Evolutionary conservation across 2,329 filamentous ascomycete species (phyloP).

Genomic region (Neonectria ditissima): DNA sequence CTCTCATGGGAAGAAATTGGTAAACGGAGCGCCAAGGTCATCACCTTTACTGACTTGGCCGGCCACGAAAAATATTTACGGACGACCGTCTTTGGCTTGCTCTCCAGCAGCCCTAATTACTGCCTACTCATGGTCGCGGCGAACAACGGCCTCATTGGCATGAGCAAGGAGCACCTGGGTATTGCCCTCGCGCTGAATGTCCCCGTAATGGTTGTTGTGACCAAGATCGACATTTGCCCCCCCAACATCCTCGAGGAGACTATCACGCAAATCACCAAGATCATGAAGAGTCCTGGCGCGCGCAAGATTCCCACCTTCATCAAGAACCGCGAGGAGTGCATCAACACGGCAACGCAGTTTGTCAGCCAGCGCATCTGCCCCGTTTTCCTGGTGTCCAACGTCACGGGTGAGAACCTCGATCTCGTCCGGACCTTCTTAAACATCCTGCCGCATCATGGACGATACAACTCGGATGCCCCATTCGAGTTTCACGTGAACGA

Average conservation of each 20-base stretch:
- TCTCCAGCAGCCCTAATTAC: conserved; percentile 97
- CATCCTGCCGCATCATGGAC: conserved; percentile 92
- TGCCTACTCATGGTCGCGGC: conserved; percentile 98
- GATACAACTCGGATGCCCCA: conserved; percentile 87
- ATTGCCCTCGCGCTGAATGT: conserved; percentile 96
- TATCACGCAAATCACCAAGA: conserved; percentile 88
- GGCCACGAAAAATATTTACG: conserved; percentile 95
- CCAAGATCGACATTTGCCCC: conserved; percentile 98
- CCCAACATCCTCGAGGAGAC: conserved; percentile 96
- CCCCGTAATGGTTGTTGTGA: conserved; percentile 96
- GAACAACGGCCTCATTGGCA: conserved; percentile 96
- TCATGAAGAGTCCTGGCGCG: conserved; percentile 92
- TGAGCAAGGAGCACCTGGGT: conserved; percentile 98
- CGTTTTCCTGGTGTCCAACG: conserved; percentile 97
- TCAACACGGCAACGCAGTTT: conserved; percentile 96
- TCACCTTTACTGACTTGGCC: conserved; percentile 94
- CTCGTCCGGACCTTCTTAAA: conserved; percentile 94
- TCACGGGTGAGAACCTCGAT: conserved; percentile 91
- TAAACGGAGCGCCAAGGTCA: conserved; percentile 93
- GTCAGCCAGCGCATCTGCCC: conserved; percentile 95
- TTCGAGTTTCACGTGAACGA: conserved; percentile 98
- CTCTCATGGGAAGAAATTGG: conserved; percentile 98
- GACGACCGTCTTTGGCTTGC: conserved; percentile 94
- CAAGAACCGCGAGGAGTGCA: conserved; percentile 88
- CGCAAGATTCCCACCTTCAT: conserved; percentile 97